Evolutionary conservation across 106 monocot species (phyloP).

Genomic region (Dactylorhiza incarnata): DNA sequence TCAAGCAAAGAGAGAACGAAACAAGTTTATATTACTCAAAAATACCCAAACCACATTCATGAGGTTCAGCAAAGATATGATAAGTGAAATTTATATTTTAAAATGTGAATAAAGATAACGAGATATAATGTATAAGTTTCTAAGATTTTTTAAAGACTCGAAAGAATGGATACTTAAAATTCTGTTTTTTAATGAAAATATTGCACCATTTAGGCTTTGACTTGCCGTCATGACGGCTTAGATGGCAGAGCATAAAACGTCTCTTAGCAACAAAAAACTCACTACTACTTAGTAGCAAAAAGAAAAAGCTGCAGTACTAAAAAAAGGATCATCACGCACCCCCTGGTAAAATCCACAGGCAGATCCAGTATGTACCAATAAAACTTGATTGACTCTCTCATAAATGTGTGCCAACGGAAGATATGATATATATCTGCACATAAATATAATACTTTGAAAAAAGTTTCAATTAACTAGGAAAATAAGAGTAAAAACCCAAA

Average conservation of each 20-base stretch:
- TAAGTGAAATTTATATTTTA: not conserved
- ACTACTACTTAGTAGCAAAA: not conserved
- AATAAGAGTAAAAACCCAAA: not conserved
- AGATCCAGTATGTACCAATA: constrained; percentile 54
- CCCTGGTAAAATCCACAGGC: constrained; percentile 97
- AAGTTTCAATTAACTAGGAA: not conserved
- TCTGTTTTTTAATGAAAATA: not conserved
- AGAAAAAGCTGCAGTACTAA: not conserved
- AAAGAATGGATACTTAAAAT: not conserved
- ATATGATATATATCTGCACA: constrained; percentile 84
- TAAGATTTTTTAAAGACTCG: not conserved
- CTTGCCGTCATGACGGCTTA: not conserved
- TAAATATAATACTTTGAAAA: not conserved
- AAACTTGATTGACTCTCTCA: constrained; percentile 75
- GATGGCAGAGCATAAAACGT: not conserved
- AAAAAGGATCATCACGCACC: constrained; percentile 30
- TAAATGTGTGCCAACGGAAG: constrained; percentile 98
- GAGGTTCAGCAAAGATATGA: not conserved
- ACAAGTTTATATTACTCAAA: not conserved
- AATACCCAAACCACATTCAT: not conserved
- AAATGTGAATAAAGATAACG: not conserved
- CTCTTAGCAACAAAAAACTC: not conserved
- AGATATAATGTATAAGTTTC: not conserved
- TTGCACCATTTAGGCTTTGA: not conserved
- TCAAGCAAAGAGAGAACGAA: too few species aligned